Conservation (phyloP, 306 rosid genomes). For the Vigna unguiculata region DNA sequence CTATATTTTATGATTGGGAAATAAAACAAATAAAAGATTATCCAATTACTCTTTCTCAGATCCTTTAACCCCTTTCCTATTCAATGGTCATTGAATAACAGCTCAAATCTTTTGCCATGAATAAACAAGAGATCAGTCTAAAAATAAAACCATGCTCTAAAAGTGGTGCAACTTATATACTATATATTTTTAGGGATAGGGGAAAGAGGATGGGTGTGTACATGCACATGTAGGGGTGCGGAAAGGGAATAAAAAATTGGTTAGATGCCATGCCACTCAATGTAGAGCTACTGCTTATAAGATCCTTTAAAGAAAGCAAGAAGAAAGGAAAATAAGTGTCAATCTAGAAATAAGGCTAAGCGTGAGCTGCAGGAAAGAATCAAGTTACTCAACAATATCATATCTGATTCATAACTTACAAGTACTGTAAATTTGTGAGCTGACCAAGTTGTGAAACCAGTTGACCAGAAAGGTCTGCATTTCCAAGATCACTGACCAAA, state of each 20-base stretch:
- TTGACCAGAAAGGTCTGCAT: slow-evolving; percentile 85
- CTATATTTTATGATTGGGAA: neutral
- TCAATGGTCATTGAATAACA: slow-evolving; percentile 22
- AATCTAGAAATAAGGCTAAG: neutral
- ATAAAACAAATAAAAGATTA: neutral
- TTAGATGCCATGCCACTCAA: neutral
- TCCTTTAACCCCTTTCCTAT: neutral
- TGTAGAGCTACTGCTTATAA: slow-evolving; percentile 1
- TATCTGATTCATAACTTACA: slow-evolving; percentile 63
- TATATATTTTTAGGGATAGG: slow-evolving; percentile 4
- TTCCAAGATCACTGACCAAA: slow-evolving; percentile 86
- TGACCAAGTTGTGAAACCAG: slow-evolving; percentile 82
- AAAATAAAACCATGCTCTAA: neutral
- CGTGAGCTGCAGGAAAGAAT: slow-evolving; percentile 18
- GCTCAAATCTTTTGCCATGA: slow-evolving; percentile 5
- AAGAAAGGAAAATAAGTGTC: neutral
- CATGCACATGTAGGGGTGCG: neutral
- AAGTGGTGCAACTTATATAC: neutral
- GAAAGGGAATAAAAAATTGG: neutral
- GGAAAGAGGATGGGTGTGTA: neutral
- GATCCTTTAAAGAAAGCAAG: slow-evolving; percentile 6
- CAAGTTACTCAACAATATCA: slow-evolving; percentile 25
- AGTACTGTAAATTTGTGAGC: slow-evolving; percentile 80
- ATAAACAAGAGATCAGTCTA: slow-evolving; percentile 21
- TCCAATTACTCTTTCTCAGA: neutral